Evolutionary conservation across 805 yeast species (phyloP), one percentile per base, ranked within the genome.

Genomic region (Spathaspora arborariae): DNA sequence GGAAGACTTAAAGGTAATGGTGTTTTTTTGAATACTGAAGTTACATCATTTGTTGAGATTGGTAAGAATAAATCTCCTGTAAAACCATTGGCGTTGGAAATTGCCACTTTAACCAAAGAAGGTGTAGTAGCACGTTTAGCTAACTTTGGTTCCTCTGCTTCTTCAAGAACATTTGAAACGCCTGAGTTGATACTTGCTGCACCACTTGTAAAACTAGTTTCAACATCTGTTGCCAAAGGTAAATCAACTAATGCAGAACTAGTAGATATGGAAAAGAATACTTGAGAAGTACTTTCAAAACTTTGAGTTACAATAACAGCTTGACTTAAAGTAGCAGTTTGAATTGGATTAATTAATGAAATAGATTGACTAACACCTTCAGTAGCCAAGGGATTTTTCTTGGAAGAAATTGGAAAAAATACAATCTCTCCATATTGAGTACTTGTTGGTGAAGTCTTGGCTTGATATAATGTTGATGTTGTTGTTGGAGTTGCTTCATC

Each of bases 1-100:
- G 84, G 80, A 30, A 80, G 58, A 0, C 57, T 52, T 47, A 80
- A 59, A 10, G 76, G 76, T 41, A 78, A 68, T 3, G 61, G 70
- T 33, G 70, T 71, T 44, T 76, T 68, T 3, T 69, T 51, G 64
- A 81, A 81, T 43, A 75, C 69, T 1, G 68, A 45, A 9, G 72
- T 52, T 27, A 63, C 61, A 1, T 42, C 50, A 22, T 48, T 45
- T 1, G 48, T 74, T 38, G 71, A 69, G 45, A 82, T 67, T 2
- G 75, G 69, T 16, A 58, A 50, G 59, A 82, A 81, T n/a, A 83
- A 65, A 50, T 76, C 72, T 24, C 68, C 65, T 6, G 63, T 47
- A 47, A 35, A 42, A 5, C 45, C 45, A 26, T 42, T 42, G 8
- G 45, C 45, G 20, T 35, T 42, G 24, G 45, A 42, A 11, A 42